A percentile compares a stretch with the other conserved stretches of the same genome.
phyloP scores from a whole-genome alignment of 2,329 filamentous ascomycete genomes.

The Penicillium sp. region DNA sequence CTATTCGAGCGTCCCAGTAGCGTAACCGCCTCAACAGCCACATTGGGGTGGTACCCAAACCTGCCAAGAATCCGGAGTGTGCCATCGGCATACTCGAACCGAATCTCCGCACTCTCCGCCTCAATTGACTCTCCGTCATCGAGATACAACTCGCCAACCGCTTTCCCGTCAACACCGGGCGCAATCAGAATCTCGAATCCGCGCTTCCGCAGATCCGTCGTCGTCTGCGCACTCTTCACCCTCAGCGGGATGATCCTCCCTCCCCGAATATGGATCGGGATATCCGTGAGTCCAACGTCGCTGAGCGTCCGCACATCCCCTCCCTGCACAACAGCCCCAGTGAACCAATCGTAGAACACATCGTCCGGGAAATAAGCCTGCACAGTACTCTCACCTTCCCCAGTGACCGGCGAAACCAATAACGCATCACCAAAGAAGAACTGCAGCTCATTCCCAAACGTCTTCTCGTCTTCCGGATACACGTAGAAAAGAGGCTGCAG shows the following conservation, averaged over 20 bases:
- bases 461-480: slow-evolving; percentile 62
- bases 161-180: slow-evolving; percentile 62
- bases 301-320: slow-evolving; percentile 45
- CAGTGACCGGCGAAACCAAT: slow-evolving; percentile 59
- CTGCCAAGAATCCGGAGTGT: slow-evolving; percentile 34
- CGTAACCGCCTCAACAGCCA: slow-evolving; percentile 36
- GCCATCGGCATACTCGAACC: slow-evolving; percentile 61
- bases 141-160: slow-evolving; percentile 69
- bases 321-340: slow-evolving; percentile 48
- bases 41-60: slow-evolving; percentile 29
- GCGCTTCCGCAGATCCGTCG: slow-evolving; percentile 59
- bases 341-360: slow-evolving; percentile 64
- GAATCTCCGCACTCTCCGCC: slow-evolving; percentile 61
- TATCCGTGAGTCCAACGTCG: slow-evolving; percentile 53
- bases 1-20: slow-evolving; percentile 29
- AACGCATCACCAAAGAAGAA: slow-evolving; percentile 63
- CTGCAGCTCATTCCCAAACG: slow-evolving; percentile 56
- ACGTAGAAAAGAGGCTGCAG: slow-evolving; percentile 72
- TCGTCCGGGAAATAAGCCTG: slow-evolving; percentile 60
- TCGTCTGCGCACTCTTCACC: slow-evolving; percentile 59
- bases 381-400: slow-evolving; percentile 55
- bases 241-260: slow-evolving; percentile 63
- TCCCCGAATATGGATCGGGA: slow-evolving; percentile 65
- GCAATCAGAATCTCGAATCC: slow-evolving; percentile 73
- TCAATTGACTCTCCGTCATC: slow-evolving; percentile 73